phyloP scores from a whole-genome alignment of 306 rosid genomes.

The Luffa aegyptiaca region DNA sequence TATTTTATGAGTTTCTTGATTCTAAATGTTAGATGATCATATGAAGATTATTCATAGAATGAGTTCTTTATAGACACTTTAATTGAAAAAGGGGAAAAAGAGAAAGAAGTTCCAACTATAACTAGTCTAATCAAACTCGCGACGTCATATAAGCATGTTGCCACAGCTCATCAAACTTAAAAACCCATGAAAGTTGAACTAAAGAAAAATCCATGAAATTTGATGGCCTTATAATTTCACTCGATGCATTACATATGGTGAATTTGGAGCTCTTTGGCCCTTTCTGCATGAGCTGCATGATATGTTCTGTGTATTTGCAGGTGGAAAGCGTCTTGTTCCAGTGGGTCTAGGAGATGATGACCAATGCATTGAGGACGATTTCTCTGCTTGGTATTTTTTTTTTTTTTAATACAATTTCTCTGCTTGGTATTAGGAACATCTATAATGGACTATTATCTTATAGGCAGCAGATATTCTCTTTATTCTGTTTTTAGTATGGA shows the following conservation, averaged over 20 bases:
- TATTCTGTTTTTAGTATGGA: not conserved
- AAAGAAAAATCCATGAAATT: not conserved
- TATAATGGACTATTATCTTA: not conserved
- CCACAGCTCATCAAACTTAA: not conserved
- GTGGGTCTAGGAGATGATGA: slow-evolving; percentile 99
- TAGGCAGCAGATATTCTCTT: slow-evolving; percentile 8
- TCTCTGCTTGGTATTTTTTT: slow-evolving; percentile 72
- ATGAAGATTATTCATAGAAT: not conserved
- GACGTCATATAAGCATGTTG: not conserved
- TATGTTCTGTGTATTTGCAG: slow-evolving; percentile 35
- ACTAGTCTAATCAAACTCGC: not conserved
- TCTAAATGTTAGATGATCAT: not conserved
- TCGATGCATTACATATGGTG: not conserved
- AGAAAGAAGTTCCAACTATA: not conserved
- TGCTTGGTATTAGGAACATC: slow-evolving; percentile 64
- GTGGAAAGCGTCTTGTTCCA: slow-evolving; percentile 71
- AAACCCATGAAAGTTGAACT: not conserved
- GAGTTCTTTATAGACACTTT: not conserved
- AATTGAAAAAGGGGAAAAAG: not conserved
- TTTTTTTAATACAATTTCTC: slow-evolving; percentile 43
- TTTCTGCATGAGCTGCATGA: not conserved
- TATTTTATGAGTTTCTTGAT: not conserved
- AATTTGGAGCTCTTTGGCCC: not conserved
- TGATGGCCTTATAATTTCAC: not conserved
- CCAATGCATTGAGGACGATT: slow-evolving; percentile 96